Base-by-base conservation (phyloP, 805 yeast species). In the Lipomyces yamanashiensis region DNA sequence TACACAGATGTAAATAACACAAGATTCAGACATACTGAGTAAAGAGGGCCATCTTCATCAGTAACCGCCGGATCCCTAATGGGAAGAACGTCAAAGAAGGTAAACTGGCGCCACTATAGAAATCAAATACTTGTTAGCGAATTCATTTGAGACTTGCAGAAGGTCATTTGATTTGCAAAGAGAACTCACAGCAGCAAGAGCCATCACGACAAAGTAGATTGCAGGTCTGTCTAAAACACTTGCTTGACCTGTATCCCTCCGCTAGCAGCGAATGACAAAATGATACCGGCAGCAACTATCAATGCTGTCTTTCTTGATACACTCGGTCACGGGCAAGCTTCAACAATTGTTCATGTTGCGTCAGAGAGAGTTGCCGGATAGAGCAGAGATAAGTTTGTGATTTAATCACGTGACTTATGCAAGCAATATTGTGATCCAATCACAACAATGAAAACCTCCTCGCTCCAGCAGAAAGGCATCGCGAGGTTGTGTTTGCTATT, bases 31-130 rank as follows among this genome's bases (percentile, higher is more conserved):
- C 70, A 43, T 62, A 71, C 75, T 1, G 97, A 90, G 74, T 88
- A 92, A 33, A 92, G 78, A 0, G 89, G 88, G 5, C 81, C 78
- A 3, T 79, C 80, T 0, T 87, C 79, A 15, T 58, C 63, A 7
- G 87, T 87, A 61, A 83, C 81, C 63, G 83, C 79, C 5, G 98
- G 98, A 73, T 95, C 99, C 65, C 86, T 78, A 19, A 95, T 88
- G 6, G 97, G 97, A 0, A 86, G 81, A 43, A 84, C 81, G 58
- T 91, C 97, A 74, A 89, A 92, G 75, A 93, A 89, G 65, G 90
- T 90, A 76, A 93, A 89, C 72, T 89, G 96, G 64, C 93, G 80
- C 92, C 92, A 89, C 76, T 75, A 52, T 23, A 28, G 7, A 21
- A 17, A 13, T 8, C 19, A 8, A 34, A 44, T 9, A 15, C 21